Conservation (phyloP, 2,329 filamentous ascomycete species). For the Furcasterigmium furcatum region DNA sequence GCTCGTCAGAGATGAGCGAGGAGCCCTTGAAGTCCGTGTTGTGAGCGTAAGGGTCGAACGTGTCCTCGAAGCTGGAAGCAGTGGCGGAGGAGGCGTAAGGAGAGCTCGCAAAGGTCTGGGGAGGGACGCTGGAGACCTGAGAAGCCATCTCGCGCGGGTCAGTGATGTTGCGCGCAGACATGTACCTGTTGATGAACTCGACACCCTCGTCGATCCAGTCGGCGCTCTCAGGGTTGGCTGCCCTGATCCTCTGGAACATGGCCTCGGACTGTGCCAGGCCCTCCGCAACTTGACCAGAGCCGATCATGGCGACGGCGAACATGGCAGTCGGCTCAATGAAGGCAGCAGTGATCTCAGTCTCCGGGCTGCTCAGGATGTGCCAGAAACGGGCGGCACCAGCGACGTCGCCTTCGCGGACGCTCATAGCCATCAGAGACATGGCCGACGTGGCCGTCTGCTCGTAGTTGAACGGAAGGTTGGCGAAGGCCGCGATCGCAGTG, state of each 20-base stretch:
- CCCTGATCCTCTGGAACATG: conserved; percentile 84
- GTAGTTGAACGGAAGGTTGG: conserved; percentile 50
- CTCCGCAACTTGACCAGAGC: conserved; percentile 79
- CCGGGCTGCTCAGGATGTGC: conserved; percentile 65
- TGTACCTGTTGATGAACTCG: conserved; percentile 62
- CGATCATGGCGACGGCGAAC: conserved; percentile 85
- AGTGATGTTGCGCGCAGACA: conserved; percentile 50
- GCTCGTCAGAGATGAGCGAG: conserved; percentile 81
- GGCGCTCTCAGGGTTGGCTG: conserved; percentile 52
- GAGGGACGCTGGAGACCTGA: conserved; percentile 35
- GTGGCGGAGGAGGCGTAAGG: conserved; percentile 52
- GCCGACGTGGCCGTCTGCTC: conserved; percentile 55
- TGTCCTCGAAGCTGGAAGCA: conserved; percentile 69
- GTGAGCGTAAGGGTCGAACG: conserved; percentile 85
- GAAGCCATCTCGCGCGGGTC: conserved; percentile 54
- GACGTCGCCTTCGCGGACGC: conserved; percentile 79
- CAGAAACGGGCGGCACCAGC: conserved; percentile 76
- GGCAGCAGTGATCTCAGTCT: conserved; percentile 54
- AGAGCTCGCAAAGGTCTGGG: conserved; percentile 46
- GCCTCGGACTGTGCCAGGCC: conserved; percentile 74
- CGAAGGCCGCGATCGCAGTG: conserved; percentile 66
- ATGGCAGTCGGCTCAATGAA: conserved; percentile 88
- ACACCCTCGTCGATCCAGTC: conserved; percentile 87
- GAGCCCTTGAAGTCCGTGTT: conserved; percentile 94
- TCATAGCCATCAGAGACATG: conserved; percentile 82